Conservation (phyloP, 2,329 filamentous ascomycete genomes). For the Penicillium brevicompactum region DNA sequence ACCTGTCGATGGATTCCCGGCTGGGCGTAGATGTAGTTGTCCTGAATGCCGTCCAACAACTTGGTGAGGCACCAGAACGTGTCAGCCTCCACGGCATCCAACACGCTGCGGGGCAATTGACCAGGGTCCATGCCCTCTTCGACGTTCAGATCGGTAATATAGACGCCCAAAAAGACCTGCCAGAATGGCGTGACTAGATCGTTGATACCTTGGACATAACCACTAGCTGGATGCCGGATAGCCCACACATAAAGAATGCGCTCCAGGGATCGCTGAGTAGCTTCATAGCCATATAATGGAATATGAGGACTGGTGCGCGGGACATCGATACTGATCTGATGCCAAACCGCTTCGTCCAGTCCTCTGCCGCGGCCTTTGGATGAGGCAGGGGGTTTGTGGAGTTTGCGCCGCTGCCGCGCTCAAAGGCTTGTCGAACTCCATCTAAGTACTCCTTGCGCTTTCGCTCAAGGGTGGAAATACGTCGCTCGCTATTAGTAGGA, state of each 20-base stretch:
- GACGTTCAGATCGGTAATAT: conserved; percentile 91
- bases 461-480: conserved; percentile 84
- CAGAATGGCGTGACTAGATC: conserved; percentile 97
- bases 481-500: conserved; percentile 91
- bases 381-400: conserved; percentile 46
- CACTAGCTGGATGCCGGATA: conserved; percentile 92
- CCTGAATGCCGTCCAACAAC: conserved; percentile 95
- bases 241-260: conserved; percentile 97
- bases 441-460: conserved; percentile 97
- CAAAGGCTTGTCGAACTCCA: conserved; percentile 73
- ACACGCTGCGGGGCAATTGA: conserved; percentile 82
- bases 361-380: conserved; percentile 65
- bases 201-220: conserved; percentile 98
- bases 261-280: conserved; percentile 90
- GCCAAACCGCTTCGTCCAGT: conserved; percentile 96
- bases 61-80: conserved; percentile 99
- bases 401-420: conserved; percentile 51
- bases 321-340: conserved; percentile 98
- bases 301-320: conserved; percentile 95
- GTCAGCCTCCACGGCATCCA: conserved; percentile 96
- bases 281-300: conserved; percentile 91
- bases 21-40: conserved; percentile 98
- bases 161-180: conserved; percentile 93
- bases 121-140: conserved; percentile 96
- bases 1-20: conserved; percentile 96